Base-by-base conservation (phyloP, 257 asterid genomes). In the Eustoma russellianum region DNA sequence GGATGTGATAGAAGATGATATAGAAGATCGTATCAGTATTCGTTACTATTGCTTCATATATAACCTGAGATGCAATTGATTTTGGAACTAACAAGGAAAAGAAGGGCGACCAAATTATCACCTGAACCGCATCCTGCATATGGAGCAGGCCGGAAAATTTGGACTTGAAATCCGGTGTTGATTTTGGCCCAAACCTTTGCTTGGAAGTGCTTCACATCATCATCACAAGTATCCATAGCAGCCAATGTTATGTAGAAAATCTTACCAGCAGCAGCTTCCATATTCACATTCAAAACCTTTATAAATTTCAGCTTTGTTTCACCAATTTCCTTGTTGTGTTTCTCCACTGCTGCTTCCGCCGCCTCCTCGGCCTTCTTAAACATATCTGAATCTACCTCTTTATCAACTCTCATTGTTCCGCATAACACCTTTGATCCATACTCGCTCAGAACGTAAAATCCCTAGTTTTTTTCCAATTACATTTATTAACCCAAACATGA, bases 251-350 rank as follows among this genome's bases (percentile, higher is more conserved):
- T 63, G 46, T 74, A 78, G 69, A 71, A 78, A 33, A 71, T n/a
- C 12, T 74, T 62, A 57, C 77, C 78, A 49, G 78, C 84, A 46
- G 66, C 0, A n/a, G 84, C 70, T 48, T 74, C 76, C 60, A 34
- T 50, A 69, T 78, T 78, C 5, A 78, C 61, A 60, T 57, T 74
- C 47, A 55, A 44, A 10, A 69, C 72, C 38, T 48, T 17, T 14
- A 52, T 13, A 2, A 52, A 52, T 28, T 52, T 4, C 45, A 52
- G n/a, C 30, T 52, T n/a, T 15, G n/a, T 13, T 7, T 11, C 43
- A 5, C 12, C 7, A n/a, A 33, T 52, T 19, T 52, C 45, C 15
- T 7, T 52, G 17, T 52, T 52, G 41, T 14, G 33, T 33, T 52
- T 19, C 44, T 33, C 57, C 46, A 52, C 57, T 0, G 57, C 57